Conservation (phyloP, 305 asterid genomes). For the Salvia sclarea region DNA sequence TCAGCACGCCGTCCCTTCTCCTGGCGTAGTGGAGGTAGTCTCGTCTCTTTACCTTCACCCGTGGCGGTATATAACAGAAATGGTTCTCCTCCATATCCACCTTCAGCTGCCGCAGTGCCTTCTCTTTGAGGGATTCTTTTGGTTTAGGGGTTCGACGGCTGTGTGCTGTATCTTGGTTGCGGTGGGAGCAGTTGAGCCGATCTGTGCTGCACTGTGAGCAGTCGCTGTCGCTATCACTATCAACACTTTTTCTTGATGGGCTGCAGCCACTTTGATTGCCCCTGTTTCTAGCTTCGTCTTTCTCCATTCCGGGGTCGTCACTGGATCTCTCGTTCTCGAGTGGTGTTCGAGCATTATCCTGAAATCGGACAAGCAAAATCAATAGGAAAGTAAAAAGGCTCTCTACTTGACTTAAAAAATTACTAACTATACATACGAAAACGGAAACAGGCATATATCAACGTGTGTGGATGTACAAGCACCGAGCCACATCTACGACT, state of each 20-base stretch:
- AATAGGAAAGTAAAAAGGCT: neutral
- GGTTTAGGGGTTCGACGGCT: constrained; percentile 25
- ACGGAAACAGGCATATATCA: no score
- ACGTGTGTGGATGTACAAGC: no score
- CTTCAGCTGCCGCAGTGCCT: constrained; percentile 54
- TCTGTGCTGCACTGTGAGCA: constrained; percentile 23
- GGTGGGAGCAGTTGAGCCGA: neutral
- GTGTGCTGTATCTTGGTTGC: constrained; percentile 15
- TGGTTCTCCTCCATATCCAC: constrained; percentile 62
- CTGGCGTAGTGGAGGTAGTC: constrained; percentile 57
- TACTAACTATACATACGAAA: neutral
- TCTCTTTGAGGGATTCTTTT: constrained; percentile 32
- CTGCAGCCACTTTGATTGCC: constrained; percentile 16
- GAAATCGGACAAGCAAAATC: neutral
- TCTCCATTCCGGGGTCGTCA: constrained; percentile 8
- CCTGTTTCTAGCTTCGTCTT: constrained; percentile 24
- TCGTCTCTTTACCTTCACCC: constrained; percentile 40
- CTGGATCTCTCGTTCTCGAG: constrained; percentile 28
- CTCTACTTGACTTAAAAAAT: neutral
- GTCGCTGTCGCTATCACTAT: neutral
- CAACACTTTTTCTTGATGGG: constrained; percentile 20
- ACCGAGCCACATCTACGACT: neutral
- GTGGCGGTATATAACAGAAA: constrained; percentile 65
- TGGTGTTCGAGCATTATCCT: constrained; percentile 35
- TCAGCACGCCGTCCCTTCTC: constrained; percentile 47